These are phyloP conservation scores for Cryptococcus sp. DNA, from an alignment of 1,284 basidiomycete species.

Conservation along the genomic window DNA sequence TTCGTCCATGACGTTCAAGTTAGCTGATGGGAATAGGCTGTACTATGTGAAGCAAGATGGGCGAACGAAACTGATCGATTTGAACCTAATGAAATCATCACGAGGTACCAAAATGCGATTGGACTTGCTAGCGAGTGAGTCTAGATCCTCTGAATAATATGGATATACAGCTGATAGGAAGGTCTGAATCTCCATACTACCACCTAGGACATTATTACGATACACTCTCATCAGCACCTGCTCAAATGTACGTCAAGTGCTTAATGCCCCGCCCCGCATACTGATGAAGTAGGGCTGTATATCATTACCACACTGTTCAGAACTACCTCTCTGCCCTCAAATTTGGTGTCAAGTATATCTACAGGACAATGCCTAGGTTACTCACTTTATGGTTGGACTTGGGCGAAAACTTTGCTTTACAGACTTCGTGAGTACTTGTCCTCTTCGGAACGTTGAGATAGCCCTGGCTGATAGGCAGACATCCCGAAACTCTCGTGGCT, in stretches of 20 bases:
- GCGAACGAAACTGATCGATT: constrained; percentile 83
- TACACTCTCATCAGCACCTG: constrained; percentile 30
- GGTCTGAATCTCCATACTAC: constrained; percentile 81
- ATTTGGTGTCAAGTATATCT: constrained; percentile 91
- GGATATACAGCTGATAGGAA: constrained; percentile 48
- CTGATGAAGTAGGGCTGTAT: constrained; percentile 36
- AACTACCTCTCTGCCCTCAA: constrained; percentile 71
- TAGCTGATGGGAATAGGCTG: constrained; percentile 57
- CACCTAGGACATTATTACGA: constrained; percentile 86
- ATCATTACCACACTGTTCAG: constrained; percentile 51
- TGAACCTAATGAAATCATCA: constrained; percentile 63
- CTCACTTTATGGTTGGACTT: constrained; percentile 94
- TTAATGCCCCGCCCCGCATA: neutral
- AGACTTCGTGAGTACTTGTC: constrained; percentile 10
- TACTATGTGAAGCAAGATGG: constrained; percentile 86
- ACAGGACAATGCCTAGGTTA: constrained; percentile 89
- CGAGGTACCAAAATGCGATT: constrained; percentile 58
- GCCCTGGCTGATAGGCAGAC: constrained; percentile 5
- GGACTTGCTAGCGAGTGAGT: constrained; percentile 58
- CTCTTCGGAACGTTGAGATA: too few relatives aligned
- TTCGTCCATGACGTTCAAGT: neutral
- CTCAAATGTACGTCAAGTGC: constrained; percentile 15
- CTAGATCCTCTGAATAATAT: too few relatives aligned
- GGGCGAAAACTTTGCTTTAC: constrained; percentile 58
- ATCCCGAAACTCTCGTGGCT: constrained; percentile 3